Conservation (phyloP, 2,329 filamentous ascomycete species). For the Neonectria ditissima region DNA sequence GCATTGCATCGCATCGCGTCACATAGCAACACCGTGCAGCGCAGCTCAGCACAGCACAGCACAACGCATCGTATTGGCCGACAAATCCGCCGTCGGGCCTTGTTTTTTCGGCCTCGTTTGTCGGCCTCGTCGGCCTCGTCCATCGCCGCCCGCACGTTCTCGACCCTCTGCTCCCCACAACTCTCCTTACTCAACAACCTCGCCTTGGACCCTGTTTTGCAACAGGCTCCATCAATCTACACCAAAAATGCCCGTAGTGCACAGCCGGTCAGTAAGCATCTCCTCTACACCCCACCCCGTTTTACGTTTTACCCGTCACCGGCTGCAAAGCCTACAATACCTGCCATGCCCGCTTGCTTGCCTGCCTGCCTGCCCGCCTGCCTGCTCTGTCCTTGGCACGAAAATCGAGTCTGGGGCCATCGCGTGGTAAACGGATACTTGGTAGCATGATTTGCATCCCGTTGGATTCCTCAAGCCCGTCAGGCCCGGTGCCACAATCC, state of each 20-base stretch:
- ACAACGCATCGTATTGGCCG: neutral
- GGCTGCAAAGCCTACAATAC: slow-evolving; percentile 14
- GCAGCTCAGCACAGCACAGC: neutral
- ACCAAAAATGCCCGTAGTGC: neutral
- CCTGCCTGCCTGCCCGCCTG: too few relatives aligned
- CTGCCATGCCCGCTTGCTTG: neutral
- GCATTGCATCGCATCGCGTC: neutral
- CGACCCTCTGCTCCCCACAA: slow-evolving; percentile 11
- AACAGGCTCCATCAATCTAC: neutral
- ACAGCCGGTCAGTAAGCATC: slow-evolving; percentile 21
- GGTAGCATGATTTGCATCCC: slow-evolving; percentile 16
- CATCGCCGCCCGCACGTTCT: slow-evolving; percentile 1
- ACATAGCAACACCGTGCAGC: neutral
- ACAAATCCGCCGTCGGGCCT: neutral
- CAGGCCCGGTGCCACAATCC: slow-evolving; percentile 6
- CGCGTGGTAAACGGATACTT: slow-evolving; percentile 20
- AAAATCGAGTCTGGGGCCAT: slow-evolving; percentile 24
- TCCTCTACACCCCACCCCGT: slow-evolving; percentile 7
- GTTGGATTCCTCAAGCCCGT: slow-evolving; percentile 14
- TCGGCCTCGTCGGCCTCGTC: neutral
- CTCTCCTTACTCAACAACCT: slow-evolving; percentile 16
- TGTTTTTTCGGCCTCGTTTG: slow-evolving; percentile 4
- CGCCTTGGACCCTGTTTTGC: slow-evolving; percentile 1
- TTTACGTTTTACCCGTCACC: slow-evolving; percentile 23
- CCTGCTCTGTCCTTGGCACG: slow-evolving; percentile 18